phyloP scores from a whole-genome alignment of 164 flowering plant genomes.

The Stephania cephalantha region DNA sequence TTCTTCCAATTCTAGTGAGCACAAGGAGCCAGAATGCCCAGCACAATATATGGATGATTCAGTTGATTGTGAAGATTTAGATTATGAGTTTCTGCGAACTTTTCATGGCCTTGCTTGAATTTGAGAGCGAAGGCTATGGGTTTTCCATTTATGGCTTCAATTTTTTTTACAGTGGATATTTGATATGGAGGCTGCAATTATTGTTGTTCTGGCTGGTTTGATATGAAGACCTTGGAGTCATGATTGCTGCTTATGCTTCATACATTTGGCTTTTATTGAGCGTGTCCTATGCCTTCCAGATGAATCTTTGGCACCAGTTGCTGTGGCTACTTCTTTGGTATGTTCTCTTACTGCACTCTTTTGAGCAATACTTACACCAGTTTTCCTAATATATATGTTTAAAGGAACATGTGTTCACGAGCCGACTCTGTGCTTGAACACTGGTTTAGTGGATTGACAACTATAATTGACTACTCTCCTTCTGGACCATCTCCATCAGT shows the following conservation, averaged over 20 bases:
- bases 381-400: too few species aligned
- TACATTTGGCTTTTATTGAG: neutral
- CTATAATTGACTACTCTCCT: neutral
- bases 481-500: neutral
- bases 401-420: too few species aligned
- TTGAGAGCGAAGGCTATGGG: neutral
- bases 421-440: too few species aligned
- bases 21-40: conserved; percentile 3
- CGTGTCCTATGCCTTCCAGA: neutral
- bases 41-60: conserved; percentile 16
- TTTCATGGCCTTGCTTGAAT: neutral
- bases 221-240: neutral
- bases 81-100: neutral
- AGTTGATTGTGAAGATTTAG: conserved; percentile 1
- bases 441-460: too few species aligned
- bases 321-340: neutral
- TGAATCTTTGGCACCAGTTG: neutral
- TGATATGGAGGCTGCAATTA: neutral
- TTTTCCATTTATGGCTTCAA: neutral
- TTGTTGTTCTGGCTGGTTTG: neutral
- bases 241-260: neutral
- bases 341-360: neutral
- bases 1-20: conserved; percentile 22
- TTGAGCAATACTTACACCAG: too few species aligned
- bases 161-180: neutral